Evolutionary conservation across 345 rosid genomes (phyloP), one percentile per base, ranked within the genome.

Genomic region (Bretschneidera sinensis): DNA sequence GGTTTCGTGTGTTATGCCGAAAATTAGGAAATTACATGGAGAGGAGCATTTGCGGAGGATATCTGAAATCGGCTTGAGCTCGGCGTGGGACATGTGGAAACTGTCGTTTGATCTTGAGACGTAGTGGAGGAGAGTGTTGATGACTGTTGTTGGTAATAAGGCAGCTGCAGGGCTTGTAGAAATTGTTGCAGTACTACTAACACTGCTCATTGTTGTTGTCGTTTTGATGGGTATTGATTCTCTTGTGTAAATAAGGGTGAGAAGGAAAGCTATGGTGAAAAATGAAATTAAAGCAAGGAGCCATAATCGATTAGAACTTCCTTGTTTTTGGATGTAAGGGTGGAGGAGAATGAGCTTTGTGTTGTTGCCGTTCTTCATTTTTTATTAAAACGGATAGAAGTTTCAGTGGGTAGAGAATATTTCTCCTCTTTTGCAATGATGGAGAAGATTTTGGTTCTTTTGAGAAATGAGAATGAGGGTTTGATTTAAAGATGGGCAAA

Each of bases 261-360:
- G 64, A 43, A 92, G 96, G 57, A 87, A 89, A 23, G 87, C 94
- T 21, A 92, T 64, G 6, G 98, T 84, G 83, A 89, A 84, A 77
- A 92, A 71, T 1, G 97, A 87, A 49, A 94, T 52, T 35, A 87
- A 75, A 28, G 89, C 97, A 17, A 94, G 90, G 21, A 90, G 88
- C 97, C 96, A 94, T 76, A 87, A 33, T 5, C 90, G 91, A 66
- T 77, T 87, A 9, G 97, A 72, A 71, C 78, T 76, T 21, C 94
- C 95, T 76, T 92, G 98, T 63, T 92, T 92, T 55, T 85, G 98
- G 68, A 87, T 81, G 55, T 92, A 89, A 1, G 97, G 98, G 48
- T 89, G 98, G 48, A 92, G 81, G 52, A 92, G 96, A 68, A 92
- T 92, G 28, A 92, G 89, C 78, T 87, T 92, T 0, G 97, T 87